Evolutionary conservation across 2,329 filamentous ascomycete species (phyloP).

Genomic region (Laburnicola sp.): DNA sequence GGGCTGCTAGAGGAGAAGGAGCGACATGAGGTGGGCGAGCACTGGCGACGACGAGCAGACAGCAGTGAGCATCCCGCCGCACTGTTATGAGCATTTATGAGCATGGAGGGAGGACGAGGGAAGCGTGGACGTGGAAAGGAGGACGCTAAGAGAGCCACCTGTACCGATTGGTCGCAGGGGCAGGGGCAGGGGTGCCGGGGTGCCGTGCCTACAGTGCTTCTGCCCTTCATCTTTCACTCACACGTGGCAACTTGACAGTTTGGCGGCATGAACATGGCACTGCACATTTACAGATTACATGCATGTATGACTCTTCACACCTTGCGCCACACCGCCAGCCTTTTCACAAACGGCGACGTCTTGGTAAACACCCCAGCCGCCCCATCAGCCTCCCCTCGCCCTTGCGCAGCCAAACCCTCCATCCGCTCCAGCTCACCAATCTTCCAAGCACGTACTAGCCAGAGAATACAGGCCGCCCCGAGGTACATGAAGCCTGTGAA

Average conservation of each 20-base stretch:
- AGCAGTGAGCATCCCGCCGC: slow-evolving; percentile 19
- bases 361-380: slow-evolving; percentile 14
- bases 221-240: background rate
- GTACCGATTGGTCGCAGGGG: slow-evolving; percentile 23
- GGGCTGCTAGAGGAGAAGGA: slow-evolving; percentile 45
- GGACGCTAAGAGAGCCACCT: slow-evolving; percentile 26
- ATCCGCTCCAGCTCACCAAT: slow-evolving; percentile 56
- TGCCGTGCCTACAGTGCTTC: too few relatives aligned
- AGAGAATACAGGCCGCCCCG: slow-evolving; percentile 57
- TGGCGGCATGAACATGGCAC: too few relatives aligned
- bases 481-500: slow-evolving; percentile 66
- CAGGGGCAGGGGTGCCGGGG: background rate
- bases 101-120: slow-evolving; percentile 6
- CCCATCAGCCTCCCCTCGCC: slow-evolving; percentile 22
- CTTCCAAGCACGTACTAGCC: slow-evolving; percentile 64
- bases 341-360: slow-evolving; percentile 30
- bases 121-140: slow-evolving; percentile 17
- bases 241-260: background rate
- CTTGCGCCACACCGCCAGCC: slow-evolving; percentile 36
- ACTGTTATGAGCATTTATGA: slow-evolving; percentile 26
- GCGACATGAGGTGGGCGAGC: slow-evolving; percentile 41
- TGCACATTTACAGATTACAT: background rate
- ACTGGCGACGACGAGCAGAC: slow-evolving; percentile 35
- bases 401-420: slow-evolving; percentile 27
- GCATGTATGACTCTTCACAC: slow-evolving; percentile 20